These are phyloP conservation scores for Monilinia vaccinii-corymbosi DNA, from an alignment of 2,329 filamentous ascomycete genomes.

Conservation along the genomic window DNA sequence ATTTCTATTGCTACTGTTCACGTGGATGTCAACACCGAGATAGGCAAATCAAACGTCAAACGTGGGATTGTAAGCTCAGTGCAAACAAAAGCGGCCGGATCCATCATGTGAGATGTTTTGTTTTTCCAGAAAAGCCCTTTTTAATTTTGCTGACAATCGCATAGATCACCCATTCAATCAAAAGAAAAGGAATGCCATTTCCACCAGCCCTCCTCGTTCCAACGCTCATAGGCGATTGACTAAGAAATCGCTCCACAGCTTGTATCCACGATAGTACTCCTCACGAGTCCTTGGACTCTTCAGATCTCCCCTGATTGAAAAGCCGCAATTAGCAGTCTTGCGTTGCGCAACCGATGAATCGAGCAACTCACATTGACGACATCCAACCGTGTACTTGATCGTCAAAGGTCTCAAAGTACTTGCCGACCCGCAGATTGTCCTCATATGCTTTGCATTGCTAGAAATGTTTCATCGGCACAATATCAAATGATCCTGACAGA, in stretches of 20 bases:
- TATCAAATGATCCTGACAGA: slow-evolving; percentile 31
- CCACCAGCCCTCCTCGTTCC: neutral
- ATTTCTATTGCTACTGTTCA: too few relatives aligned
- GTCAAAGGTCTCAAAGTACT: slow-evolving; percentile 53
- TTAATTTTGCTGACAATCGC: too few relatives aligned
- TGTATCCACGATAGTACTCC: slow-evolving; percentile 10
- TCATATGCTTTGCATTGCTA: slow-evolving; percentile 33
- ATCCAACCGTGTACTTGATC: slow-evolving; percentile 69
- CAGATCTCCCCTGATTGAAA: neutral
- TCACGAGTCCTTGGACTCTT: neutral
- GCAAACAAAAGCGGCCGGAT: too few relatives aligned
- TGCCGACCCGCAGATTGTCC: slow-evolving; percentile 35
- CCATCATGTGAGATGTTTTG: too few relatives aligned
- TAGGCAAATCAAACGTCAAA: too few relatives aligned
- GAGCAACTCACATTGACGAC: slow-evolving; percentile 44
- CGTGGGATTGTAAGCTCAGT: too few relatives aligned
- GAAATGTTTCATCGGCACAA: slow-evolving; percentile 31
- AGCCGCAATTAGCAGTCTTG: neutral
- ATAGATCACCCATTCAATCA: too few relatives aligned
- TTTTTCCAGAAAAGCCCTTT: too few relatives aligned
- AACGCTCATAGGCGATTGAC: neutral
- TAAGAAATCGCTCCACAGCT: slow-evolving; percentile 1
- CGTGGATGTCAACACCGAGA: too few relatives aligned
- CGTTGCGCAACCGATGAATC: neutral
- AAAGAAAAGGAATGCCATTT: too few relatives aligned